Conservation (phyloP, 2,329 filamentous ascomycete genomes). For the Monosporascus sp. region DNA sequence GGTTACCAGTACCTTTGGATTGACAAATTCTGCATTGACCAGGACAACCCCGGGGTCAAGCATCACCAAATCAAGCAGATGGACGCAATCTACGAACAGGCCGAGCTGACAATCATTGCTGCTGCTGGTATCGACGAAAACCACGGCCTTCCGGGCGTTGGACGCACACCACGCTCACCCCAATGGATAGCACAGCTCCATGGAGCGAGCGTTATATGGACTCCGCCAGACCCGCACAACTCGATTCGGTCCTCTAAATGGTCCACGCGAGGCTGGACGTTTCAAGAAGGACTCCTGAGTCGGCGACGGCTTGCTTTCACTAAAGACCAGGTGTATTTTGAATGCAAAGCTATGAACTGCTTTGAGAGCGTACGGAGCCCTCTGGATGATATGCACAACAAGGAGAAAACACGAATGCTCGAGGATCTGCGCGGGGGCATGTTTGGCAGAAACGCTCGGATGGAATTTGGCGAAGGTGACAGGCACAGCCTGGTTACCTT, state of each 20-base stretch:
- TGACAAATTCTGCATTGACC: constrained; percentile 19
- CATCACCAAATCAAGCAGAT: constrained; percentile 17
- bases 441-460: neutral
- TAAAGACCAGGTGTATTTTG: constrained; percentile 7
- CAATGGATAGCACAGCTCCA: neutral
- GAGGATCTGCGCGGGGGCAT: neutral
- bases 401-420: neutral
- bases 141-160: constrained; percentile 9
- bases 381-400: neutral
- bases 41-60: constrained; percentile 10
- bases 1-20: constrained; percentile 24
- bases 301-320: constrained; percentile 6
- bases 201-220: neutral
- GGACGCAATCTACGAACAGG: constrained; percentile 18
- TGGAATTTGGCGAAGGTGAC: neutral
- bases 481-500: neutral
- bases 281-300: constrained; percentile 5
- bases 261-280: constrained; percentile 11
- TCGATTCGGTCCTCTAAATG: constrained; percentile 8
- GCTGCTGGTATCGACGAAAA: constrained; percentile 8
- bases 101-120: constrained; percentile 20
- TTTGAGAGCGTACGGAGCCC: neutral
- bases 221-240: neutral
- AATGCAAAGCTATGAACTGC: constrained; percentile 4
- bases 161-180: neutral